These are phyloP conservation scores for Fraxinus xanthoxyloides DNA, from an alignment of 305 asterid genomes.

Conservation along the genomic window DNA sequence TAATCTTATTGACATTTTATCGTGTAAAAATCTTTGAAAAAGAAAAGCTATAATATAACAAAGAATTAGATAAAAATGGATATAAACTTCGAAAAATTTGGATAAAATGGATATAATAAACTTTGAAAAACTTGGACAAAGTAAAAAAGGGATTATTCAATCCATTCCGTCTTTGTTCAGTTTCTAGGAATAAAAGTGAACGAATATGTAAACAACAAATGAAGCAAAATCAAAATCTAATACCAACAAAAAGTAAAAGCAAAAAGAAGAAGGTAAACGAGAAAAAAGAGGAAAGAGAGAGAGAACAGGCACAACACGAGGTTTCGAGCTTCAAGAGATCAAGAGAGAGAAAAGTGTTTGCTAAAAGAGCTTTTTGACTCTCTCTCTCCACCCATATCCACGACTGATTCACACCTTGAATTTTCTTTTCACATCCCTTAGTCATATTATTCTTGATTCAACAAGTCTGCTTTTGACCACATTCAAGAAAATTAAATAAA, in stretches of 20 bases:
- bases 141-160: neutral
- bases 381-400: constrained; percentile 23
- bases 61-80: neutral
- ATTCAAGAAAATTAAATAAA: neutral
- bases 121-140: neutral
- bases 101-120: neutral
- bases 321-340: constrained; percentile 26
- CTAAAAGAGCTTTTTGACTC: constrained; percentile 36
- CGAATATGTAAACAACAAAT: neutral
- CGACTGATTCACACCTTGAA: constrained; percentile 22
- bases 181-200: neutral
- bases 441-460: constrained; percentile 13
- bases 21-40: neutral
- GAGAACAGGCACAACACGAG: constrained; percentile 2
- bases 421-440: constrained; percentile 19
- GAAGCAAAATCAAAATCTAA: neutral
- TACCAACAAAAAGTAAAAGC: neutral
- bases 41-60: neutral
- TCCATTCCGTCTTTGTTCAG: neutral
- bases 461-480: constrained; percentile 18
- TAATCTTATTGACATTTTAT: neutral
- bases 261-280: neutral
- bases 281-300: constrained; percentile 22
- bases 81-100: neutral
- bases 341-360: constrained; percentile 38